Evolutionary conservation across 257 asterid species (phyloP).

Genomic region (Solanum sejunctum): DNA sequence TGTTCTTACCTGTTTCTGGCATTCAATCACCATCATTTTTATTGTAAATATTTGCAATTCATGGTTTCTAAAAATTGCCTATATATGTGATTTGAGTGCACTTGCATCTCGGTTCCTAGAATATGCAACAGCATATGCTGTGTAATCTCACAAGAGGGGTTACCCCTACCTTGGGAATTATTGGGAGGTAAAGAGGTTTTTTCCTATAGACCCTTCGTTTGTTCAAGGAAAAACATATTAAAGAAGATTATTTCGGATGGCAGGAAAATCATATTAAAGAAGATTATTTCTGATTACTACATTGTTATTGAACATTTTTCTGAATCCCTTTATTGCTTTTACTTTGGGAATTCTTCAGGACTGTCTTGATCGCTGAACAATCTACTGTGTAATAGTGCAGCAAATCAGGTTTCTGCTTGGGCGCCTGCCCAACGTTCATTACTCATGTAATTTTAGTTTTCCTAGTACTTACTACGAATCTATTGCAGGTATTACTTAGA

Average conservation of each 20-base stretch:
- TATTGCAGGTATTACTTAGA: slow-evolving; percentile 68
- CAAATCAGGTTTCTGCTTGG: slow-evolving; percentile 65
- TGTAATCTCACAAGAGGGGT: not conserved
- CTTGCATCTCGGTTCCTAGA: not conserved
- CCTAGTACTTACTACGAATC: slow-evolving; percentile 10
- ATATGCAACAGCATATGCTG: not conserved
- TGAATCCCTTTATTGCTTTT: not conserved
- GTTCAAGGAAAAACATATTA: not conserved
- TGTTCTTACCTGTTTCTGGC: not conserved
- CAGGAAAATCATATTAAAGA: not conserved
- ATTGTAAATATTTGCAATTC: not conserved
- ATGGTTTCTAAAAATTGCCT: not conserved
- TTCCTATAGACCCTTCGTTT: not conserved
- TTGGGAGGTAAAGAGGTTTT: not conserved
- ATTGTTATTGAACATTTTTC: not conserved
- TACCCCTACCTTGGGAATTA: not conserved
- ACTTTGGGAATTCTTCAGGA: slow-evolving; percentile 48
- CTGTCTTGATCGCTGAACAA: slow-evolving; percentile 78
- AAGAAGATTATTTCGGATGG: no score
- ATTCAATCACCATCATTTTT: not conserved
- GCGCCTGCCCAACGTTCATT: not conserved
- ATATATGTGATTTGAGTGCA: not conserved
- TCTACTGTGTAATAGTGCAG: slow-evolving; percentile 68
- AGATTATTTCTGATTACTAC: not conserved
- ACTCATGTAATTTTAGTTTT: not conserved